These are phyloP conservation scores for Nitzschia sp. DNA, from an alignment of 108 stramenopile species.

Conservation along the genomic window DNA sequence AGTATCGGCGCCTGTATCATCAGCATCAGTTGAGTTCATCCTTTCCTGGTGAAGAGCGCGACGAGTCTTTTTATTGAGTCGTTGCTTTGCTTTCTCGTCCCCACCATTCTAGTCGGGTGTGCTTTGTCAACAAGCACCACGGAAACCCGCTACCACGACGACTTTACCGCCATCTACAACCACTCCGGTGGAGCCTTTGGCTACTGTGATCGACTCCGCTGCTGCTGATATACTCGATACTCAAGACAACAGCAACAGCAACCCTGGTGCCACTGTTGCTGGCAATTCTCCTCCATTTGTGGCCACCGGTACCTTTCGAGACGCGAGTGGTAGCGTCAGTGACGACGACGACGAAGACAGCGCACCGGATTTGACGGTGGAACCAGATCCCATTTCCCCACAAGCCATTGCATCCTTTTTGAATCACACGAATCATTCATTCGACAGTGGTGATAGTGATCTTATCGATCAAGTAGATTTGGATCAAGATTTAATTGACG, in stretches of 20 bases:
- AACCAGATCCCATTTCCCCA: conserved; percentile 3
- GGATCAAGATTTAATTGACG: conserved; percentile 11
- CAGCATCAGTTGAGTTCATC: too few relatives aligned
- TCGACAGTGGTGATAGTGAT: not conserved
- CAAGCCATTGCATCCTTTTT: too few relatives aligned
- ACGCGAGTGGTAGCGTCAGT: not conserved
- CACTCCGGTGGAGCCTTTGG: not conserved
- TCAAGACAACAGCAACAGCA: not conserved
- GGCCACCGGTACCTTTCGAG: not conserved
- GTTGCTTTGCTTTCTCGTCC: too few relatives aligned
- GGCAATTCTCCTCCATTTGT: not conserved
- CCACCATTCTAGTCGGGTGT: too few relatives aligned
- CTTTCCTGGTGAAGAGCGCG: too few relatives aligned
- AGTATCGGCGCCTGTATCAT: too few relatives aligned
- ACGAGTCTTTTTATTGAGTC: too few relatives aligned
- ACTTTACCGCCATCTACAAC: not conserved
- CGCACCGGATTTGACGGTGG: not conserved
- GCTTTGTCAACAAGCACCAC: not conserved
- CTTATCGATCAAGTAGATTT: not conserved
- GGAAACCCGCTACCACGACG: not conserved
- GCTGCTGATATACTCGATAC: too few relatives aligned
- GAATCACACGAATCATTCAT: not conserved
- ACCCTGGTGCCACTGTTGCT: not conserved
- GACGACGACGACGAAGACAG: conserved; percentile 5
- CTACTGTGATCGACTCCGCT: not conserved